phyloP scores from a whole-genome alignment of 1,139 yeast genomes.

The Protomyces inundatus region DNA sequence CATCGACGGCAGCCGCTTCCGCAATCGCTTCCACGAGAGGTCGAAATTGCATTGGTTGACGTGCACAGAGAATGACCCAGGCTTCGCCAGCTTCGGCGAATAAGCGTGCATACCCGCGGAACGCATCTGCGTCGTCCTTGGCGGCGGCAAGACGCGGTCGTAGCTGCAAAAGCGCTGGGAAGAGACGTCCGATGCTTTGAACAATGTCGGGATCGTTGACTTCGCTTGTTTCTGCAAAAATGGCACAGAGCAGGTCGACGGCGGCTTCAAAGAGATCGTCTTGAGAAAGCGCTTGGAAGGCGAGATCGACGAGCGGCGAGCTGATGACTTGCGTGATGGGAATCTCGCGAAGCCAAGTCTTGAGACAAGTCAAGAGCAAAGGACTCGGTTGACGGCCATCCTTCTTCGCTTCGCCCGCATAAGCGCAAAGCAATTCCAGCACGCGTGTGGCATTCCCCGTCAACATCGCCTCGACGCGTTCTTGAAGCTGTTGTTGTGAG shows the following conservation, averaged over 20 bases:
- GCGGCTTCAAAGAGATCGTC: constrained; percentile 73
- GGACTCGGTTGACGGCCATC: constrained; percentile 40
- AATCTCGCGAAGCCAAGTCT: constrained; percentile 85
- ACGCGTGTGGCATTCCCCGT: constrained; percentile 65
- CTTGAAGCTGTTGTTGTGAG: constrained; percentile 71
- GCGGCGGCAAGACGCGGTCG: constrained; percentile 48
- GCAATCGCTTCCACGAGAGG: constrained; percentile 72
- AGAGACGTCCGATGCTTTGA: constrained; percentile 60
- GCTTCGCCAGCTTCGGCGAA: constrained; percentile 93
- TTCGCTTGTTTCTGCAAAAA: constrained; percentile 76
- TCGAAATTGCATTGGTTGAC: constrained; percentile 62
- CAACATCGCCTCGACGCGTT: constrained; percentile 59
- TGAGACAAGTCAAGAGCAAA: constrained; percentile 66
- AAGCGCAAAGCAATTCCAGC: constrained; percentile 42
- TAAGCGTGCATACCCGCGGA: constrained; percentile 67
- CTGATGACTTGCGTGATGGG: constrained; percentile 62
- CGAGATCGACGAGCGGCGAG: constrained; percentile 58
- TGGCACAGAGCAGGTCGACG: constrained; percentile 73
- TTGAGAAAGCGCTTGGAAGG: constrained; percentile 61
- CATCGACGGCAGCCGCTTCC: constrained; percentile 53
- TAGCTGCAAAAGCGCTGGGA: constrained; percentile 59
- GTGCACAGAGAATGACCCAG: constrained; percentile 85
- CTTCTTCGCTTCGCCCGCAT: constrained; percentile 38
- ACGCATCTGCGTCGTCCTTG: constrained; percentile 62
- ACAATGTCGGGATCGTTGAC: constrained; percentile 48